Evolutionary conservation across 441 rosid genomes (phyloP), one percentile per base, ranked within the genome.

Genomic region (Viola pubescens): DNA sequence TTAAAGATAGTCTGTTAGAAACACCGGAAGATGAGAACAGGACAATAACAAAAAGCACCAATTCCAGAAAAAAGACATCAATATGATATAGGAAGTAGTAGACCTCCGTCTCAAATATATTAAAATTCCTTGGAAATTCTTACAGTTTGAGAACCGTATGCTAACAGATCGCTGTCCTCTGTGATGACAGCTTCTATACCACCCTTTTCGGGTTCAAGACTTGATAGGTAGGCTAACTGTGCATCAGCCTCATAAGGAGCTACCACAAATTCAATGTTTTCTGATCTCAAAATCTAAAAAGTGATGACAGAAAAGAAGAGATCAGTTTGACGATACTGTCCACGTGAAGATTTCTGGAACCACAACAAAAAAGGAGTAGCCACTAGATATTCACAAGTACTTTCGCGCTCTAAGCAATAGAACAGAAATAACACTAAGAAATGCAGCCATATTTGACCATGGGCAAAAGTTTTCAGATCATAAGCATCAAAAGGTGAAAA

Each of bases 221-320:
- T 78, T 58, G 87, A 77, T 56, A 88, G 67, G 56, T 91, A 83
- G 12, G 92, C 96, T 68, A 88, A 75, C 68, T 91, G 95, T 63
- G 95, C 98, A 80, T 91, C 98, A 38, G 98, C 98, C 79, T 91
- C 95, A 11, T 91, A 88, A 2, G 96, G 95, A 60, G 91, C 96
- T 73, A 88, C 98, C 59, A 91, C 79, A 73, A 79, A 88, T 72
- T 91, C 92, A 44, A 91, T 64, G 49, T 86, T 82, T 74, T 86
- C 90, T 50, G 77, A 78, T 73, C 74, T 86, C 72, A 91, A 71
- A 48, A 75, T 79, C 97, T 91, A 81, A 34, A 73, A 71, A 56
- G 52, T 48, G 49, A 66, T 52, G 63, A 67, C 42, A 55, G 10
- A 7, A 65, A 9, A 43, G 47, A 67, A 60, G 8, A 14, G 11